Conservation (phyloP, 2,329 filamentous ascomycete genomes). For the Alternaria sp. region DNA sequence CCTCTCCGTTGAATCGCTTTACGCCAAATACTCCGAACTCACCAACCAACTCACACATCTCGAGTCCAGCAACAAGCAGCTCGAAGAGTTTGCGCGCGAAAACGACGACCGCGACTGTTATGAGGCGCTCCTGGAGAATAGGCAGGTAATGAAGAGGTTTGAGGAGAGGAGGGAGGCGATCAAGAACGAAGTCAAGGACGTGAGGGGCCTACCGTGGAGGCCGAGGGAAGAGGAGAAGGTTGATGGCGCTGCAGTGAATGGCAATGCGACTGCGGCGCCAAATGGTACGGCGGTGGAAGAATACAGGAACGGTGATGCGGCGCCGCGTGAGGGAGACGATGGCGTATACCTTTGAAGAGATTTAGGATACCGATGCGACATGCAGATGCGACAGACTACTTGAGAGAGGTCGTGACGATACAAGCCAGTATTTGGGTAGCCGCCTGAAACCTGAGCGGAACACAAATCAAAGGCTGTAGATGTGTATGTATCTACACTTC, state of each 20-base stretch:
- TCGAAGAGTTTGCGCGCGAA: constrained; percentile 65
- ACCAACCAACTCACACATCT: constrained; percentile 78
- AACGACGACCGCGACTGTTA: constrained; percentile 73
- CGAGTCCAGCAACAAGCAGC: constrained; percentile 75
- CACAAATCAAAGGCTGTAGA: neutral
- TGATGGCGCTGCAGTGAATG: neutral
- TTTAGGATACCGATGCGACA: neutral
- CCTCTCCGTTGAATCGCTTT: constrained; percentile 71
- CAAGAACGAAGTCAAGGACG: constrained; percentile 69
- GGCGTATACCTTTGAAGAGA: constrained; percentile 13
- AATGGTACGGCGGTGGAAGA: neutral
- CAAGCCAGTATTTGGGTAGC: neutral
- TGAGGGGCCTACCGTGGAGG: constrained; percentile 63
- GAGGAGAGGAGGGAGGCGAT: constrained; percentile 70
- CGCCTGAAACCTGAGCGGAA: neutral
- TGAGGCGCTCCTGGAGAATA: constrained; percentile 77
- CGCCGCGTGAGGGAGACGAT: neutral
- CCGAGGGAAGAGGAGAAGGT: constrained; percentile 32
- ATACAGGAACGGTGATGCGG: neutral
- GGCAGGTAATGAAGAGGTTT: constrained; percentile 72
- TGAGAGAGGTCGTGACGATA: neutral
- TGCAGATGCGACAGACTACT: neutral
- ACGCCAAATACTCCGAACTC: constrained; percentile 78
- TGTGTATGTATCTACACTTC: neutral
- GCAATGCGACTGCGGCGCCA: neutral